These are phyloP conservation scores for Funneliformis geosporum DNA, from an alignment of 192 early-diverging fungal species.

Conservation along the genomic window DNA sequence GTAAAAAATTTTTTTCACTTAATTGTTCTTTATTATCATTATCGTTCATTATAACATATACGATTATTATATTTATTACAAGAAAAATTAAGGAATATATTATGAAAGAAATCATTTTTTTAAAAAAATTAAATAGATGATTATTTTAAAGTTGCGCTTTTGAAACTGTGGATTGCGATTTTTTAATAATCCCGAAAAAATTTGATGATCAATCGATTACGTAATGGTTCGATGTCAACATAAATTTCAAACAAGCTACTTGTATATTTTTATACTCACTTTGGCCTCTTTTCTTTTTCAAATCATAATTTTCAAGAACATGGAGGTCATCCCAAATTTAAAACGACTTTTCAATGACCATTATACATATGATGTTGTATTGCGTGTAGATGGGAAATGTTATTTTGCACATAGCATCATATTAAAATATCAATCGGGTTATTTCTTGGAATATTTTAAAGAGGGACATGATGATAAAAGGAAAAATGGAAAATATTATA, in stretches of 20 bases:
- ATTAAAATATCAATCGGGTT: slow-evolving; percentile 4
- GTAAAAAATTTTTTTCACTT: slow-evolving; percentile 46
- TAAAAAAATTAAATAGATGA: too few species aligned
- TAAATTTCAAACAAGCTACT: too few species aligned
- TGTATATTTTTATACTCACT: too few species aligned
- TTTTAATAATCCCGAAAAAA: too few species aligned
- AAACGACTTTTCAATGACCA: slow-evolving; percentile 5
- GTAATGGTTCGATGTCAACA: too few species aligned
- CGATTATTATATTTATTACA: background rate
- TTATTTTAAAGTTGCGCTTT: too few species aligned
- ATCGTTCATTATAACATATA: slow-evolving; percentile 4
- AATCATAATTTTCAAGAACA: background rate
- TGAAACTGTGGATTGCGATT: too few species aligned
- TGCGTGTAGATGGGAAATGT: slow-evolving; percentile 2
- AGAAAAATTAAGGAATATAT: background rate
- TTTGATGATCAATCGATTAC: too few species aligned
- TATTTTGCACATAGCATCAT: slow-evolving; percentile 8
- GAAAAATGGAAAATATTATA: background rate
- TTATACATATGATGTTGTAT: background rate
- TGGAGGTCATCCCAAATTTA: background rate
- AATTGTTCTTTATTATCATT: background rate
- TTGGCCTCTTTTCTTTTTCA: background rate
- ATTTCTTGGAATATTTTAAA: slow-evolving; percentile 9
- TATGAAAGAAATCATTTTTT: background rate
- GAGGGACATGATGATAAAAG: background rate